These are phyloP conservation scores for Suillus subalutaceus DNA, from an alignment of 768 basidiomycete genomes.

Conservation along the genomic window DNA sequence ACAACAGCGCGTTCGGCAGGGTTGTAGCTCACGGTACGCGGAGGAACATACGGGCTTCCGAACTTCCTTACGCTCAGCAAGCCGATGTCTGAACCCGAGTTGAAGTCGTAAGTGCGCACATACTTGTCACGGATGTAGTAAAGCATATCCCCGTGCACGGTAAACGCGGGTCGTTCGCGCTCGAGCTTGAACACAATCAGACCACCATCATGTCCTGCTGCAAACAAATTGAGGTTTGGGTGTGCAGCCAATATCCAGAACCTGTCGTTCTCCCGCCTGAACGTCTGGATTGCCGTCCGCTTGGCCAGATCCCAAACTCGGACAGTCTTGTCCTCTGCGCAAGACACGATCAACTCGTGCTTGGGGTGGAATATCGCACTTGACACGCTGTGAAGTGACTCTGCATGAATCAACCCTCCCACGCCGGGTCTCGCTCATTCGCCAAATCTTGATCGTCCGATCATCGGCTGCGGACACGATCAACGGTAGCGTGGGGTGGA, in stretches of 20 bases:
- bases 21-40: conserved; percentile 94
- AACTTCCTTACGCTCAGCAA: conserved; percentile 93
- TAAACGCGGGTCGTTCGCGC: conserved; percentile 95
- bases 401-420: conserved; percentile 99
- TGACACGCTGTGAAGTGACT: conserved; percentile 96
- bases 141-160: conserved; percentile 86
- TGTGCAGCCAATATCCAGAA: conserved; percentile 98
- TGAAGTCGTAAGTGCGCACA: conserved; percentile 93
- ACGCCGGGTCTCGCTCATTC: conserved; percentile 99
- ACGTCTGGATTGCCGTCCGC: conserved; percentile 94
- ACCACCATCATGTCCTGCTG: conserved; percentile 95
- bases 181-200: conserved; percentile 99
- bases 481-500: conserved; percentile 95
- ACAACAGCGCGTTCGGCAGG: conserved; percentile 95
- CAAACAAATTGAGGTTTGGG: conserved; percentile 96
- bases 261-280: conserved; percentile 93
- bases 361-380: conserved; percentile 96
- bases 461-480: conserved; percentile 98
- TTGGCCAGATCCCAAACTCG: conserved; percentile 99
- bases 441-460: conserved; percentile 97
- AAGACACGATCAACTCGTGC: conserved; percentile 96
- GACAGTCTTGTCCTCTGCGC: conserved; percentile 98
- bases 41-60: conserved; percentile 93
- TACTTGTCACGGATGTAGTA: conserved; percentile 99
- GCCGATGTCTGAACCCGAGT: conserved; percentile 88